Evolutionary conservation across 208 protist genomes (phyloP).

Genomic region (Wallacemonas sp.): DNA sequence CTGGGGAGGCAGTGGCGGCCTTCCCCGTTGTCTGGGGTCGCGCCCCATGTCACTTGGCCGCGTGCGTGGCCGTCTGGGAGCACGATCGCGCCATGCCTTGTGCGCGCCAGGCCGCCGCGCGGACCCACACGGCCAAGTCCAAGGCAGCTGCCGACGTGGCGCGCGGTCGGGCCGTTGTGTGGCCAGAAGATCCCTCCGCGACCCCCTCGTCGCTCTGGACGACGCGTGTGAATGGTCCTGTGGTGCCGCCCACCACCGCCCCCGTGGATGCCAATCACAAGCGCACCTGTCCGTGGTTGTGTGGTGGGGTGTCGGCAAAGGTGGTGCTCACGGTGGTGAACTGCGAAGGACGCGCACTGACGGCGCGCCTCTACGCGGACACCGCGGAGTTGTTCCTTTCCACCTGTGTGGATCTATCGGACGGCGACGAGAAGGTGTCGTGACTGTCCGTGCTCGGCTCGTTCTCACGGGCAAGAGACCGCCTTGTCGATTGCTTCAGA

Average conservation of each 20-base stretch:
- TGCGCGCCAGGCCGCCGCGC: constrained; percentile 2
- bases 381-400: constrained; percentile 15
- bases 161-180: too few species aligned
- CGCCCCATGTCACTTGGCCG: constrained; percentile 1
- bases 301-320: constrained; percentile 15
- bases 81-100: neutral
- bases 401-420: neutral
- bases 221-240: neutral
- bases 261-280: neutral
- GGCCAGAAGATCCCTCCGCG: neutral
- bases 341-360: constrained; percentile 59
- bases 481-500: too few species aligned
- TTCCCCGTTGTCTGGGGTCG: constrained; percentile 3
- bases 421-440: too few species aligned
- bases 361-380: constrained; percentile 46
- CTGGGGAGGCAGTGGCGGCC: neutral
- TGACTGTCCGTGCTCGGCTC: neutral
- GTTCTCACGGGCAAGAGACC: neutral
- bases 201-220: constrained; percentile 2
- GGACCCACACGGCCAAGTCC: neutral
- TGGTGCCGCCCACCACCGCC: neutral
- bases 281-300: neutral
- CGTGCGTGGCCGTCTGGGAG: constrained; percentile 25
- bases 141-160: too few species aligned
- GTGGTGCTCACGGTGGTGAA: constrained; percentile 58